These are phyloP conservation scores for Kwoniella sp. DNA, from an alignment of 768 basidiomycete species.

Conservation along the genomic window DNA sequence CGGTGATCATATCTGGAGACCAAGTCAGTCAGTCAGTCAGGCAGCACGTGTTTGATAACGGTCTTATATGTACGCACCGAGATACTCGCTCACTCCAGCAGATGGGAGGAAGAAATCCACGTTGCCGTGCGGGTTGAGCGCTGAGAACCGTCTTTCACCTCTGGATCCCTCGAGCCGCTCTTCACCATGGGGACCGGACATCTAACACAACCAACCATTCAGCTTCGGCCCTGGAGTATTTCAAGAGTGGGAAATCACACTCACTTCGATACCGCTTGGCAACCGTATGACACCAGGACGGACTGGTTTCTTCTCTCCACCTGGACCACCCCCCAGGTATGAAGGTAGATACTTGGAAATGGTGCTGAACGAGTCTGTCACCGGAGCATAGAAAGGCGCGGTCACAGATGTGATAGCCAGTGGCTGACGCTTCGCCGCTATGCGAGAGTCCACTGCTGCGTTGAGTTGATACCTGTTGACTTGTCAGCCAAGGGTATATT, in stretches of 20 bases:
- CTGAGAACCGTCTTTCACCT: conserved; percentile 58
- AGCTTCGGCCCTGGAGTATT: no score
- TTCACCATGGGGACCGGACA: conserved; percentile 53
- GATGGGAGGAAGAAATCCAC: conserved; percentile 59
- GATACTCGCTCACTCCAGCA: conserved; percentile 58
- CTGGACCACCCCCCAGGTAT: conserved; percentile 28
- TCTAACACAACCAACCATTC: no score
- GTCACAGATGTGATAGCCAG: conserved; percentile 54
- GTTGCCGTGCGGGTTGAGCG: conserved; percentile 60
- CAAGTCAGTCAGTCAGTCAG: conserved; percentile 5
- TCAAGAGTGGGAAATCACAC: no score
- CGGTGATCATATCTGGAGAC: conserved; percentile 50
- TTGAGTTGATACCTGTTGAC: conserved; percentile 57
- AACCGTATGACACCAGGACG: conserved; percentile 53
- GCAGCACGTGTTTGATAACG: conserved; percentile 20
- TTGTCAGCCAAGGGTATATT: background rate
- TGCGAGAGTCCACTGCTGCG: conserved; percentile 58
- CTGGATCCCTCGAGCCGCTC: conserved; percentile 53
- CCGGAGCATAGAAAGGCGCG: conserved; percentile 51
- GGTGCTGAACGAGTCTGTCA: conserved; percentile 54
- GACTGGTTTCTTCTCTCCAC: conserved; percentile 36
- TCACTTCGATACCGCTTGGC: conserved; percentile 56
- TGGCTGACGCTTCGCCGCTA: conserved; percentile 41
- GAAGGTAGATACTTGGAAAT: conserved; percentile 53
- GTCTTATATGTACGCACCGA: conserved; percentile 42